Evolutionary conservation across 768 basidiomycete species (phyloP).

Genomic region (Scleroderma citrinum): DNA sequence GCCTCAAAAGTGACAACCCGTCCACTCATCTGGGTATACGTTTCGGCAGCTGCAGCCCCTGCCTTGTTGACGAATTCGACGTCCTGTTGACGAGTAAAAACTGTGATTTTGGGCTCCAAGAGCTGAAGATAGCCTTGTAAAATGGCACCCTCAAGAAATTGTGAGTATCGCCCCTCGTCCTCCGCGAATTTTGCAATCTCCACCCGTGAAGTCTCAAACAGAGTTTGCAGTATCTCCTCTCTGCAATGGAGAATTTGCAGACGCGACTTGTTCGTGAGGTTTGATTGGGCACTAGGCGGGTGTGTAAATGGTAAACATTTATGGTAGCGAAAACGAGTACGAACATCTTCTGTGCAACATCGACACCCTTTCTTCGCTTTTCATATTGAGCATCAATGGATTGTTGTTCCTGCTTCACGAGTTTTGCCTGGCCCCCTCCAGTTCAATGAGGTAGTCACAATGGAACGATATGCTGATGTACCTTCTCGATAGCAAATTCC

Average conservation of each 20-base stretch:
- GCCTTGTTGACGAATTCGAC: constrained; percentile 55
- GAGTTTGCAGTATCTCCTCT: constrained; percentile 86
- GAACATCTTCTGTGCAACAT: constrained; percentile 95
- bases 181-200: constrained; percentile 57
- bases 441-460: not conserved
- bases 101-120: constrained; percentile 64
- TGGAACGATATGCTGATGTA: constrained; percentile 15
- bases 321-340: constrained; percentile 17
- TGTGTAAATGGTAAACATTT: not conserved
- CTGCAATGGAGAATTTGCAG: constrained; percentile 83
- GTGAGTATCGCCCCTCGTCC: constrained; percentile 64
- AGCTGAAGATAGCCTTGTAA: constrained; percentile 82
- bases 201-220: constrained; percentile 70
- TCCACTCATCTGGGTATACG: constrained; percentile 78
- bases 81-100: constrained; percentile 69
- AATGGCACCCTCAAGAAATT: constrained; percentile 80
- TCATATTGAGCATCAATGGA: constrained; percentile 92
- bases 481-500: constrained; percentile 99
- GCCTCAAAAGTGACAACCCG: constrained; percentile 53
- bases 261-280: constrained; percentile 93
- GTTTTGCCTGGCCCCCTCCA: constrained; percentile 68
- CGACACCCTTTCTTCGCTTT: constrained; percentile 92
- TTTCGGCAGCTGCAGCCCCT: constrained; percentile 51
- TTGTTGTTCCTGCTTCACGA: constrained; percentile 93
- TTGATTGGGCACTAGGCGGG: constrained; percentile 79